phyloP scores from a whole-genome alignment of 208 protist species.

The Balamuthia mandrillaris region DNA sequence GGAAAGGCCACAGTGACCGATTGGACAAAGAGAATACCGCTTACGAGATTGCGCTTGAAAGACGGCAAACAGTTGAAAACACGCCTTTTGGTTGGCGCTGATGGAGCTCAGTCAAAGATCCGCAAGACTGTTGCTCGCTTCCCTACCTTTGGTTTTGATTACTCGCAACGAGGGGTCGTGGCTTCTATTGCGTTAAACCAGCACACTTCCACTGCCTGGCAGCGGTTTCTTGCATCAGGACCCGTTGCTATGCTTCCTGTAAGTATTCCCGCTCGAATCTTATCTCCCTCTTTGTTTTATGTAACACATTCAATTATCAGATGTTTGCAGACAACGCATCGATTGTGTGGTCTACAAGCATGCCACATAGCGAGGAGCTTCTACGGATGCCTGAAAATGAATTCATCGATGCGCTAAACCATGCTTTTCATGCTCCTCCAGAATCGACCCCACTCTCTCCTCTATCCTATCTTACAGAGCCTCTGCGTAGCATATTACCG shows the following conservation, averaged over 20 bases:
- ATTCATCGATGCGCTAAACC: conserved; percentile 41
- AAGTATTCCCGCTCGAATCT: background rate
- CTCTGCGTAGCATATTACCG: too few species aligned
- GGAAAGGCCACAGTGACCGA: background rate
- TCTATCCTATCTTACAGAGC: background rate
- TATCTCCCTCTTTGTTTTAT: background rate
- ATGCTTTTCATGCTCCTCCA: conserved; percentile 19
- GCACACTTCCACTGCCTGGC: conserved; percentile 43
- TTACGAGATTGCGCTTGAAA: background rate
- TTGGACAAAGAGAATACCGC: background rate
- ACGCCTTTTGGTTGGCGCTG: conserved; percentile 37
- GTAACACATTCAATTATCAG: background rate
- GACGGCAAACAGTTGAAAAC: background rate
- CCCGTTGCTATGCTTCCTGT: conserved; percentile 55
- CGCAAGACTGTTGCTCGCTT: conserved; percentile 1
- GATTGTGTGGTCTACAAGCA: conserved; percentile 48
- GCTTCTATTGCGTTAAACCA: background rate
- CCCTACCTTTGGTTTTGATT: background rate
- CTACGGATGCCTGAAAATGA: background rate
- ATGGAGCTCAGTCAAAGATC: conserved; percentile 43
- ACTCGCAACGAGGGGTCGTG: conserved; percentile 39
- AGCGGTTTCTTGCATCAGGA: conserved; percentile 47
- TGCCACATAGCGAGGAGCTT: conserved; percentile 19
- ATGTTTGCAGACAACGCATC: background rate
- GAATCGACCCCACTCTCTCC: background rate